Base-by-base conservation (phyloP, 345 rosid species). In the Arabidopsis suecica region DNA sequence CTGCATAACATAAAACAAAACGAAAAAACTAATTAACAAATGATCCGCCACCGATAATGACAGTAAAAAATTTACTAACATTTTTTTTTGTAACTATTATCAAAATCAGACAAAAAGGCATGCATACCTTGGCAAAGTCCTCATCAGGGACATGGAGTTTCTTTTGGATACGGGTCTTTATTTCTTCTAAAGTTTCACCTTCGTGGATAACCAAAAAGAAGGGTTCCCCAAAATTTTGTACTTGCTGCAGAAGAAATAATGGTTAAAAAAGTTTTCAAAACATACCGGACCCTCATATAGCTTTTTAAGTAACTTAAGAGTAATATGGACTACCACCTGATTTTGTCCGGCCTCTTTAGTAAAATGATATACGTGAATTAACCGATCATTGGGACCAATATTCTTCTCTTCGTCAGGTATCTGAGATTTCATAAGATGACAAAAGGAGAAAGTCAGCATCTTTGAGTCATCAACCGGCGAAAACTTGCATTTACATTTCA, bases 201-300 rank as follows among this genome's bases (percentile, higher is more conserved):
- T 92, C 99, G 70, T 79, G 97, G 80, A 95, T 89, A 38, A 90
- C 96, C 83, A 92, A 78, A 83, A 95, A 89, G 83, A 95, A 95
- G 10, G 99, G 99, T 69, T 95, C 99, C 3, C 99, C 99, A 54
- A 95, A 95, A 75, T 92, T 90, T 61, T 92, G 97, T 38, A 95
- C 86, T 83, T 95, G 97, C 94, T 95, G 85, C 77, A 73, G 14
- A 71, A 47, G 66, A 72, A 61, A 53, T 44, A 73, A 56, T 62
- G 14, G 68, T 72, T 42, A 58, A 42, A 0, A 49, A 20, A 54
- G 41, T 47, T 59, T 16, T 13, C 25, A 50, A 45, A 13, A 68
- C 38, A 44, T 23, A 14, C 33, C 44, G 9, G 7, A 69, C 9
- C 34, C 45, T 48, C 61, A 50, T 48, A 56, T 41, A 44, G 38